These are phyloP conservation scores for Oxyria digyna DNA, from an alignment of 148 eudicot species.

Conservation along the genomic window DNA sequence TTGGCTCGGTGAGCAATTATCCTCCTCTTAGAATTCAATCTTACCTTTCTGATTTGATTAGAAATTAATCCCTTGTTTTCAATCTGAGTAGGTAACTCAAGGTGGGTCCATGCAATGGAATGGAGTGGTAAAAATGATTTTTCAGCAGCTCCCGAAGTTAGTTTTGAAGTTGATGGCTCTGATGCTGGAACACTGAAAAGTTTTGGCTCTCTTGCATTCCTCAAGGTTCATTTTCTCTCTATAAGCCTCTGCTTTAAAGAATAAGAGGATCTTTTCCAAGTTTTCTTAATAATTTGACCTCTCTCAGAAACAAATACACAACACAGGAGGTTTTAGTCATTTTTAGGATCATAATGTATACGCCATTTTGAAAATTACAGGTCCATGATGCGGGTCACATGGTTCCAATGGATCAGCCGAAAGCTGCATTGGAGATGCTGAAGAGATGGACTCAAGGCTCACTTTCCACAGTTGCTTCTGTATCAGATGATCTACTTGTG, in stretches of 20 bases:
- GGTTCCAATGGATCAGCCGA: conserved; percentile 99
- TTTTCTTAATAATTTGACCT: background rate
- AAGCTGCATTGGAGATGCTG: conserved; percentile 70
- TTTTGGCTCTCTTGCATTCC: conserved; percentile 67
- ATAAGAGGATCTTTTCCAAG: background rate
- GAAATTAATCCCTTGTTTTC: background rate
- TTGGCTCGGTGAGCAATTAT: conserved; percentile 76
- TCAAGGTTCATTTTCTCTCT: conserved; percentile 38
- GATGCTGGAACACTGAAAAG: conserved; percentile 62
- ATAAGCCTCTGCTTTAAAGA: background rate
- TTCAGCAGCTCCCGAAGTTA: conserved; percentile 38
- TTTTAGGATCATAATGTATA: background rate
- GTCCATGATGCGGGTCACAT: conserved; percentile 93
- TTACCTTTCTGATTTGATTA: background rate
- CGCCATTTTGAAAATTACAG: conserved; percentile 22
- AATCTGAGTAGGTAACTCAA: conserved; percentile 57
- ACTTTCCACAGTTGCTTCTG: background rate
- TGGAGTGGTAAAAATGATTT: conserved; percentile 79
- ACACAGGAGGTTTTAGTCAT: background rate
- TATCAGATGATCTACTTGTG: background rate
- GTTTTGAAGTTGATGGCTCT: conserved; percentile 69
- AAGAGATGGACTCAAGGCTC: conserved; percentile 59
- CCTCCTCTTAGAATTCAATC: background rate
- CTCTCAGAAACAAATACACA: too few relatives aligned
- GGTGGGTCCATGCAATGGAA: conserved; percentile 90